phyloP scores from a whole-genome alignment of 306 rosid species.

The Hippophae gyantsensis region DNA sequence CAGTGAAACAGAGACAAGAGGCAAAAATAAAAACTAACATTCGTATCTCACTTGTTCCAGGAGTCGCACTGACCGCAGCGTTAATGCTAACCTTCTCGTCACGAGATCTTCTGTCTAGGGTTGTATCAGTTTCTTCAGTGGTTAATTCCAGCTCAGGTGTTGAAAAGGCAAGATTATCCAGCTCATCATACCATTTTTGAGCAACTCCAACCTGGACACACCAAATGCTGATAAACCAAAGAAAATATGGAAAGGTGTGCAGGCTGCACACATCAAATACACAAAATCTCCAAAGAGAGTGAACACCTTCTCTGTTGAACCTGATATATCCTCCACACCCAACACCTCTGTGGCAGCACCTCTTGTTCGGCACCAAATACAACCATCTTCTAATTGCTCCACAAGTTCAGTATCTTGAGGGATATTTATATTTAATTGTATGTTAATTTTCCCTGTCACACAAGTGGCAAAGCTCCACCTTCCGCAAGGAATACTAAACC shows the following conservation, averaged over 20 bases:
- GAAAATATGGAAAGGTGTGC: constrained; percentile 2
- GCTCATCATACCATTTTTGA: constrained; percentile 77
- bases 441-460: constrained; percentile 43
- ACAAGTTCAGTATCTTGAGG: constrained; percentile 62
- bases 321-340: constrained; percentile 36
- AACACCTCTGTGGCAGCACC: constrained; percentile 66
- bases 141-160: constrained; percentile 16
- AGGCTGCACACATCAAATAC: not conserved
- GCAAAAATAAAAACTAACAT: constrained; percentile 1
- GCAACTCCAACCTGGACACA: constrained; percentile 57
- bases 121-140: constrained; percentile 26
- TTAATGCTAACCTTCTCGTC: constrained; percentile 32
- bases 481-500: not conserved
- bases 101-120: constrained; percentile 20
- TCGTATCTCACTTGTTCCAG: constrained; percentile 87
- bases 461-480: not conserved
- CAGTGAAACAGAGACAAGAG: not conserved
- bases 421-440: constrained; percentile 7
- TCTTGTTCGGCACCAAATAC: constrained; percentile 75
- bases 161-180: constrained; percentile 58
- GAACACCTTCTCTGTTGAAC: constrained; percentile 49
- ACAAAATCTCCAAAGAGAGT: not conserved
- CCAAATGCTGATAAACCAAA: constrained; percentile 21
- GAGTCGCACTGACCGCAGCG: constrained; percentile 33
- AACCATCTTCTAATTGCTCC: constrained; percentile 65